phyloP scores from a whole-genome alignment of 2,329 filamentous ascomycete genomes.

The Cercospora sp. region DNA sequence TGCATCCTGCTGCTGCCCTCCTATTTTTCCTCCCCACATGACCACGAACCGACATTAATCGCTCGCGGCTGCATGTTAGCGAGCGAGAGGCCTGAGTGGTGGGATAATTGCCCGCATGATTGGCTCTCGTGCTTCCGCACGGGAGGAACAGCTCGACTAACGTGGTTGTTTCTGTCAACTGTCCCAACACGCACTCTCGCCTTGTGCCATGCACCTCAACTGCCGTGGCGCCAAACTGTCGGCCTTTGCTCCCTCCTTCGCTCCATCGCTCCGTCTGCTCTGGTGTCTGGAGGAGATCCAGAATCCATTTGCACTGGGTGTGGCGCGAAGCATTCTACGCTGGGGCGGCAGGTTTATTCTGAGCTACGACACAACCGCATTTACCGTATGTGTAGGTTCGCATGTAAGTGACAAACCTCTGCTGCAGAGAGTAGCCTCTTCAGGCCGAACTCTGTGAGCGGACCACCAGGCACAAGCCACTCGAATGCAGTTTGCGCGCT shows the following conservation, averaged over 20 bases:
- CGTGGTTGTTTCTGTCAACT: conserved; percentile 5
- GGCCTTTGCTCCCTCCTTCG: background rate
- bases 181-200: background rate
- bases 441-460: background rate
- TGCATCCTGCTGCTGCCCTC: background rate
- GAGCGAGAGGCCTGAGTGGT: background rate
- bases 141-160: background rate
- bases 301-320: background rate
- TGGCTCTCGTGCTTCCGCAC: background rate
- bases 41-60: conserved; percentile 5
- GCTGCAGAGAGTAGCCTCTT: background rate
- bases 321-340: background rate
- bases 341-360: background rate
- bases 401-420: background rate
- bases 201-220: background rate
- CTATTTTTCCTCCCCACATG: background rate
- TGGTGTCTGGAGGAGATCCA: background rate
- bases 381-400: background rate
- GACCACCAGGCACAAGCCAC: background rate
- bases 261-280: background rate
- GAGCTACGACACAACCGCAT: background rate
- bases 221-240: conserved; percentile 2
- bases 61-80: background rate
- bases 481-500: background rate
- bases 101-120: background rate